Evolutionary conservation across 2,329 filamentous ascomycete genomes (phyloP).

Genomic region (Cordyceps cicadae): DNA sequence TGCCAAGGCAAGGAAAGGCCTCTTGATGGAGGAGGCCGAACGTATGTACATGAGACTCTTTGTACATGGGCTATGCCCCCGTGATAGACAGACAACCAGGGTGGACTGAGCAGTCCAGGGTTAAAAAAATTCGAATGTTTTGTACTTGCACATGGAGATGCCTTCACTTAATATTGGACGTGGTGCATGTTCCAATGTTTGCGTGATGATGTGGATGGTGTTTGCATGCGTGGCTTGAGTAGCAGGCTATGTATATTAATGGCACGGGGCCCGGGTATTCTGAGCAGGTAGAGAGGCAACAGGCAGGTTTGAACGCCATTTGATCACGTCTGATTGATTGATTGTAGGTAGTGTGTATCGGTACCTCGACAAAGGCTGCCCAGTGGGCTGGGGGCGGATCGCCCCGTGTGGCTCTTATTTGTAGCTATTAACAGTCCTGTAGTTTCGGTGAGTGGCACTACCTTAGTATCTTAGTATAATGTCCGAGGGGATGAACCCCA

Average conservation of each 20-base stretch:
- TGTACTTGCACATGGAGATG: background rate
- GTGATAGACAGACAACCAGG: constrained; percentile 25
- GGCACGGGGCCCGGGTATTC: too few species aligned
- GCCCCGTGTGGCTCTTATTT: background rate
- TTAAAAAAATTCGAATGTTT: constrained; percentile 23
- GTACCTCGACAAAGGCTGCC: background rate
- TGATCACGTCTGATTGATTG: background rate
- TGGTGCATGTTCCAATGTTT: background rate
- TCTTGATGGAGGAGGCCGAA: constrained; percentile 20
- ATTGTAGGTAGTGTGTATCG: too few species aligned
- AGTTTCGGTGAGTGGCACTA: too few species aligned
- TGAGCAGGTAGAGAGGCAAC: too few species aligned
- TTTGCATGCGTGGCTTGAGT: background rate
- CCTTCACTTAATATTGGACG: background rate
- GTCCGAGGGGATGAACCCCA: constrained; percentile 1
- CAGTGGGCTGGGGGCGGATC: background rate
- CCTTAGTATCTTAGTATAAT: too few species aligned
- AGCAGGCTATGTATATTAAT: too few species aligned
- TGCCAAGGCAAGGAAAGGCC: constrained; percentile 20
- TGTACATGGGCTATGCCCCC: constrained; percentile 20
- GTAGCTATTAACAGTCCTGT: too few species aligned
- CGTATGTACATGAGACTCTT: background rate
- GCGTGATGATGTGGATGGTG: background rate
- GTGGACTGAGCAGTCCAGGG: constrained; percentile 25
- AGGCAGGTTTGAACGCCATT: background rate